Base-by-base conservation (phyloP, 768 basidiomycete genomes). In the Thelephora aurantiotincta region DNA sequence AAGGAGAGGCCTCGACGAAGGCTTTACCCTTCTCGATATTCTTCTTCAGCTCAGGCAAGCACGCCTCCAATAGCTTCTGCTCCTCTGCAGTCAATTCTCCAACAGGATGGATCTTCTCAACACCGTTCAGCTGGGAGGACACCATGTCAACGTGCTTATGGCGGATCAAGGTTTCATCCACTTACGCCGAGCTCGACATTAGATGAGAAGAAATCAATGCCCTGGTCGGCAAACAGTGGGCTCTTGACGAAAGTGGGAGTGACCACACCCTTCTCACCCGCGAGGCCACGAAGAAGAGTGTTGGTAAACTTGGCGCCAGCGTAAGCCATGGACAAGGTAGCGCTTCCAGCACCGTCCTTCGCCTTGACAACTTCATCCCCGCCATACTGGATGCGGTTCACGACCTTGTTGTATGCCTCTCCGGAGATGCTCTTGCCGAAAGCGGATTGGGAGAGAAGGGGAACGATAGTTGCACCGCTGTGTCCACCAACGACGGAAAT, bases 331-430 rank as follows among this genome's bases (percentile, higher is more conserved):
- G 79, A 81, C 49, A 85, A 74, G 22, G 82, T 85, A 33, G 82
- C 82, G 36, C 73, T 76, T 46, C 82, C 82, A 35, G 81, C 78
- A 54, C 82, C 82, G 54, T 93, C 92, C 75, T 98, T 98, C 45
- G 93, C 93, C 74, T 96, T 82, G 61, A 98, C 94, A 53, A 97
- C 93, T 68, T 97, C 93, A 58, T 99, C 94, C 67, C 94, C 94
- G 62, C 94, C 94, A 56, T 78, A 98, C 64, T 99, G 94, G 61
- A 98, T 97, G 49, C 94, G 78, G 70, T 94, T 68, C 48, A 99
- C 82, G 52, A 97, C 74, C 60, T 79, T 77, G 23, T 77, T 71
- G 60, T 82, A 84, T 33, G 63, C 70, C 63, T 90, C 86, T 51
- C 87, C 84, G 43, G 71, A 66, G 60, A 97, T 67, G n/a, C 58